Conservation (phyloP, 148 eudicot species). For the Pouteria glomerata region DNA sequence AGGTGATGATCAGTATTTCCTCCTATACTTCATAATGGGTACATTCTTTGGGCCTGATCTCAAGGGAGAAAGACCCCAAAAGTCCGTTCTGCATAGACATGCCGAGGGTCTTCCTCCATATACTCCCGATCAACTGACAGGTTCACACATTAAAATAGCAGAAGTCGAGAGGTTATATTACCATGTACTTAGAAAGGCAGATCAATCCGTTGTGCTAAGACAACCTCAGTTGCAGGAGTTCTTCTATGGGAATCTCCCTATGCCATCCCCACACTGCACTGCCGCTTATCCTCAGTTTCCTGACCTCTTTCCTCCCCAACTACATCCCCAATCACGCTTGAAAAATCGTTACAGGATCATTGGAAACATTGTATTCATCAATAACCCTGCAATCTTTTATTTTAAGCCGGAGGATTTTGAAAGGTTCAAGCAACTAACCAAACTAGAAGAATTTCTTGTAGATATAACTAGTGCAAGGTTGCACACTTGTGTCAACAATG, state of each 20-base stretch:
- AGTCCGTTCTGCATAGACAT: slow-evolving; percentile 56
- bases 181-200: slow-evolving; percentile 59
- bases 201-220: slow-evolving; percentile 45
- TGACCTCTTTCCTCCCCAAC: slow-evolving; percentile 60
- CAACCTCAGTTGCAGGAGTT: slow-evolving; percentile 41
- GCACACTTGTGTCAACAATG: slow-evolving; percentile 16
- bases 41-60: slow-evolving; percentile 75
- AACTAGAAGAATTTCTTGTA: slow-evolving; percentile 38
- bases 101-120: slow-evolving; percentile 59
- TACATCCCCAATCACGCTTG: slow-evolving; percentile 48
- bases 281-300: slow-evolving; percentile 52
- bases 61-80: slow-evolving; percentile 37
- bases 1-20: slow-evolving; percentile 61
- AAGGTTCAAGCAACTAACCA: slow-evolving; percentile 62
- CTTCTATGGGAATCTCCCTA: slow-evolving; percentile 53
- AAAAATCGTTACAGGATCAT: slow-evolving; percentile 27
- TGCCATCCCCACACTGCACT: slow-evolving; percentile 10
- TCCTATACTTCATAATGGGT: slow-evolving; percentile 70
- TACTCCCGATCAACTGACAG: slow-evolving; percentile 42
- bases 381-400: slow-evolving; percentile 42
- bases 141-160: slow-evolving; percentile 43
- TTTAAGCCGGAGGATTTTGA: slow-evolving; percentile 40
- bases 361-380: slow-evolving; percentile 43
- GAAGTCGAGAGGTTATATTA: slow-evolving; percentile 69
- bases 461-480: slow-evolving; percentile 30